These are phyloP conservation scores for Pichia sp. DNA, from an alignment of 1,139 yeast genomes.

Conservation along the genomic window DNA sequence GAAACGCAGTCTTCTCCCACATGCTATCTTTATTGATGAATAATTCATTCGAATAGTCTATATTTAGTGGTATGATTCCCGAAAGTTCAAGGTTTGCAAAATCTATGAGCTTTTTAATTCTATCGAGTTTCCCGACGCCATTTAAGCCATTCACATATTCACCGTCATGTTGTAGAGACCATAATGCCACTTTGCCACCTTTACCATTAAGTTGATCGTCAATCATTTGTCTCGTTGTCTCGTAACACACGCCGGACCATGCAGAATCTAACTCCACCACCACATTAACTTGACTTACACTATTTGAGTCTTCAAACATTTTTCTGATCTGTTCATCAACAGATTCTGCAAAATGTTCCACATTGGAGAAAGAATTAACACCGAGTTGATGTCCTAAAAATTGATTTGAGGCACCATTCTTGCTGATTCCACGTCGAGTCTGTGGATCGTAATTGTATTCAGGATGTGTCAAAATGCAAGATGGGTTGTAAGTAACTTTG, in stretches of 20 bases:
- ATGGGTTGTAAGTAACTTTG: constrained; percentile 60
- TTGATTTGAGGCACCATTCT: constrained; percentile 28
- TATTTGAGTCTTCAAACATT: constrained; percentile 71
- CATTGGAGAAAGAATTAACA: constrained; percentile 36
- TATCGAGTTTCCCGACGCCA: constrained; percentile 5
- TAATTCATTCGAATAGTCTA: too few relatives aligned
- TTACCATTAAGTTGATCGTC: constrained; percentile 15
- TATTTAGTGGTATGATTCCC: constrained; percentile 7
- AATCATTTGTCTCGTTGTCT: constrained; percentile 32
- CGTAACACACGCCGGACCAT: constrained; percentile 76
- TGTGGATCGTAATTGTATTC: constrained; percentile 49
- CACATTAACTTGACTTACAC: constrained; percentile 61
- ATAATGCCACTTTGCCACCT: constrained; percentile 37
- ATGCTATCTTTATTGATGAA: constrained; percentile 16
- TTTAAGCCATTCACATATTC: not conserved
- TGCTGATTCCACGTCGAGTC: constrained; percentile 30
- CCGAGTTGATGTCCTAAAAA: constrained; percentile 43
- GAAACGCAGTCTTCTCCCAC: constrained; percentile 38
- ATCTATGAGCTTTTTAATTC: constrained; percentile 7
- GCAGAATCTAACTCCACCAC: constrained; percentile 64
- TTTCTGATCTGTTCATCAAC: constrained; percentile 54
- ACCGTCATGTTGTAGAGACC: constrained; percentile 37
- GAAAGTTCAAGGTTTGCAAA: constrained; percentile 4
- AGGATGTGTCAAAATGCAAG: constrained; percentile 42
- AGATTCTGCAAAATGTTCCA: constrained; percentile 34